A percentile compares a stretch with the other conserved stretches of the same genome.
Evolutionary conservation across 805 yeast species (phyloP).

Genomic region (Schwanniomyces pseudopolymorphus): DNA sequence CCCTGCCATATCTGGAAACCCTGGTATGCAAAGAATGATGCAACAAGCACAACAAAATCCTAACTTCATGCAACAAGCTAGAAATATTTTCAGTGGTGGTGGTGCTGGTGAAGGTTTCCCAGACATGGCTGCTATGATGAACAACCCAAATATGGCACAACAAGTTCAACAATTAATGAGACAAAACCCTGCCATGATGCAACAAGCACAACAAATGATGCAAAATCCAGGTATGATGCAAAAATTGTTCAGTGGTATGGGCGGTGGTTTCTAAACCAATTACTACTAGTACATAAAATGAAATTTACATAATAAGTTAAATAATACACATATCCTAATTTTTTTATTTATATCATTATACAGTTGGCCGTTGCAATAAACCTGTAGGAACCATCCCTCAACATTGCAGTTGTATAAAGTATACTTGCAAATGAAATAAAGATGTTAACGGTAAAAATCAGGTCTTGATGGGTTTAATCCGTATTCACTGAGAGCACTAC

Average conservation of each 20-base stretch:
- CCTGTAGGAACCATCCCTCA: not conserved
- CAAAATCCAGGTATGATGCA: slow-evolving; percentile 70
- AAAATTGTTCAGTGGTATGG: slow-evolving; percentile 67
- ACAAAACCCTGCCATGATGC: slow-evolving; percentile 45
- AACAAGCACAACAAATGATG: slow-evolving; percentile 45
- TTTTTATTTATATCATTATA: not conserved
- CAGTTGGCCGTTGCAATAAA: not conserved
- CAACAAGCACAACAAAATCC: slow-evolving; percentile 54
- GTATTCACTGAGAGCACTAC: slow-evolving; percentile 90
- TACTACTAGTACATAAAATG: not conserved
- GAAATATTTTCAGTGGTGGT: slow-evolving; percentile 57
- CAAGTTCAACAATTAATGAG: slow-evolving; percentile 50
- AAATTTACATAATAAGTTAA: not conserved
- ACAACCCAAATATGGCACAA: slow-evolving; percentile 51
- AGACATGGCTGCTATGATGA: slow-evolving; percentile 61
- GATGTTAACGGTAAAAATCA: slow-evolving; percentile 63
- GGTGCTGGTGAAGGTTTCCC: slow-evolving; percentile 39
- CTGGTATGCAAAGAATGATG: slow-evolving; percentile 52
- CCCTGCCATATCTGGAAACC: slow-evolving; percentile 29
- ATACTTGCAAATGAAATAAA: not conserved
- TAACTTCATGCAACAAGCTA: slow-evolving; percentile 58
- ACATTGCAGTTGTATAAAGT: not conserved
- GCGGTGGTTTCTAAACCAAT: slow-evolving; percentile 36
- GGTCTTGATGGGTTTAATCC: slow-evolving; percentile 90
- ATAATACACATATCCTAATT: not conserved